Evolutionary conservation across 2,329 filamentous ascomycete species (phyloP), one percentile per base, ranked within the genome.

Genomic region (Thielaviopsis punctulata): DNA sequence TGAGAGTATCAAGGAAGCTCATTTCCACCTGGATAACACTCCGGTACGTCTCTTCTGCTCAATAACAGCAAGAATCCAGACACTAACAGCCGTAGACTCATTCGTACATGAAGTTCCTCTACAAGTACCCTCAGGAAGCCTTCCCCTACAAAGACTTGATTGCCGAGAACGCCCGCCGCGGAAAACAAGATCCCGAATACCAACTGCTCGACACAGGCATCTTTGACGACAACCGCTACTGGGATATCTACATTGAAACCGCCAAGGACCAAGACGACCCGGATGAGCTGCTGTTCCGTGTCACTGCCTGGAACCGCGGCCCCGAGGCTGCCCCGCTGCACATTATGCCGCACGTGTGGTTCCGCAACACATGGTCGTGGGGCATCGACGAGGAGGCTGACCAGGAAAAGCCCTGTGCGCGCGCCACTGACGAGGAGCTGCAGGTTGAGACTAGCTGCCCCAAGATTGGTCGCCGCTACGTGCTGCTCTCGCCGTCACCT

Each of bases 41-140:
- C 90, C 90, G n/a, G 53, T 52, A 52, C 30, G 45, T 47, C 19
- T 9, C 18, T 18, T 18, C 45, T 3, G 3, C 5, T 25, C 10
- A 22, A 43, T n/a, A 21, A 22, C 8, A 7, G 4, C 22, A 30
- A 43, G 13, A 46, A 12, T 12, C 10, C 3, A 33, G 30, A 4
- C 10, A 4, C 10, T 4, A 33, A 33, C 4, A 2, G 21, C 18
- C 4, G 6, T 3, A 55, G 62, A 56, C 58, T 58, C 89, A 95
- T 68, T 94, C 90, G 24, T 96, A 96, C 72, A 96, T 96, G 90
- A 96, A 96, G 67, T 93, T 82, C 63, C 81, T 96, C 59, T 96
- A 96, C 77, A 96, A 96, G 68, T 93, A 95, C 61, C 92, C 92
- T 0, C 90, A 96, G 68, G 77, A 76, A 60, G 80, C 82, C 57